A percentile compares a stretch with the other conserved stretches of the same genome.
These are phyloP conservation scores for Dactylellina leptospora DNA, from an alignment of 2,329 filamentous ascomycete genomes.

Conservation along the genomic window DNA sequence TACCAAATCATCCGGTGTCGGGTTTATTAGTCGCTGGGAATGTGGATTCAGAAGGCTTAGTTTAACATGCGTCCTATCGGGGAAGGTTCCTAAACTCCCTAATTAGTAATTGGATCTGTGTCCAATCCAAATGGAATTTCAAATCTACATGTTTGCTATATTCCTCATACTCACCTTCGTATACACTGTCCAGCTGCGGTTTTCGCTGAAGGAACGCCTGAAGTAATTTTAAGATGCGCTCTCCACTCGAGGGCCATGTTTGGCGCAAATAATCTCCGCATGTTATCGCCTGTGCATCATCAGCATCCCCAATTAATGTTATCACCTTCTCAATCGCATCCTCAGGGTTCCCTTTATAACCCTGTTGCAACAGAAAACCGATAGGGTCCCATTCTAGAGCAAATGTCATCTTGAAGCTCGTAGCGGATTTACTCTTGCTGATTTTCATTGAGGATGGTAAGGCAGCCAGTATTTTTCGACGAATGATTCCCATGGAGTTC, in stretches of 20 bases:
- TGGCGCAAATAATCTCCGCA: conserved; percentile 55
- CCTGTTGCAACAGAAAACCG: conserved; percentile 18
- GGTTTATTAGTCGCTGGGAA: too few relatives aligned
- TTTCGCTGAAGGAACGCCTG: background rate
- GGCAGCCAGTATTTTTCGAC: background rate
- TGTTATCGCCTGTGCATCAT: conserved; percentile 56
- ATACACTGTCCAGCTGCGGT: background rate
- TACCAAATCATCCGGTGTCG: background rate
- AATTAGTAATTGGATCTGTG: too few relatives aligned
- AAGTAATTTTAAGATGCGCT: conserved; percentile 28
- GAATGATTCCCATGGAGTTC: conserved; percentile 30
- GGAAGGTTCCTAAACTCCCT: background rate
- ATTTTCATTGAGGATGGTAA: conserved; percentile 29
- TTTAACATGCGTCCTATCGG: background rate
- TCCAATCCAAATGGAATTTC: background rate
- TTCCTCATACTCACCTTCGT: background rate
- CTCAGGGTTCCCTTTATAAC: conserved; percentile 5
- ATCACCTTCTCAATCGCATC: conserved; percentile 42
- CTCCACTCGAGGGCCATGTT: conserved; percentile 52
- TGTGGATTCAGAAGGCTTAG: background rate
- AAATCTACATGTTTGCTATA: too few relatives aligned
- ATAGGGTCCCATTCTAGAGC: conserved; percentile 23
- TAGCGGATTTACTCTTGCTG: conserved; percentile 30
- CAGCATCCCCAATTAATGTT: conserved; percentile 54
- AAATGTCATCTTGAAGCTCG: conserved; percentile 14